Conservation (phyloP, 2,329 filamentous ascomycete genomes). For the Fusarium aywerte region DNA sequence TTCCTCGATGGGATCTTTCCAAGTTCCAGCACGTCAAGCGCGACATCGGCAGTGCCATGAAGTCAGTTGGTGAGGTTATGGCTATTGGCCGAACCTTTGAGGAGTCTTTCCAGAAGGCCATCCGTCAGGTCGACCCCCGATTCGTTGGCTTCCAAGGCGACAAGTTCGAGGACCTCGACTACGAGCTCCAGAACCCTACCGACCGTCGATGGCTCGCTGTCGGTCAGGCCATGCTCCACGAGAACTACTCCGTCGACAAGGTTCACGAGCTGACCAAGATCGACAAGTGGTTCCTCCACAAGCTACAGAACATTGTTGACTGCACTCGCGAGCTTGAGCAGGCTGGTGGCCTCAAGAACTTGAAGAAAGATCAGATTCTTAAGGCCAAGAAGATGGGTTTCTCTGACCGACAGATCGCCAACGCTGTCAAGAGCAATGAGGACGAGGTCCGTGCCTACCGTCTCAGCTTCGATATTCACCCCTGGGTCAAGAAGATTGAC, state of each 20-base stretch:
- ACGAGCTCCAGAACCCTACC: constrained; percentile 89
- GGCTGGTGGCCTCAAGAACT: constrained; percentile 80
- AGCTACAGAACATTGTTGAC: constrained; percentile 96
- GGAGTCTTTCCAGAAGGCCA: constrained; percentile 98
- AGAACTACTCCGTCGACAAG: constrained; percentile 91
- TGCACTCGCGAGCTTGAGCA: constrained; percentile 87
- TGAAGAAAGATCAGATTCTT: constrained; percentile 88
- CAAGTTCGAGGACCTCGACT: constrained; percentile 92
- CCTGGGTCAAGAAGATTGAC: constrained; percentile 99
- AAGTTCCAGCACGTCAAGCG: constrained; percentile 99
- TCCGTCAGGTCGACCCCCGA: constrained; percentile 92
- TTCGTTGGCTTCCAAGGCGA: constrained; percentile 95
- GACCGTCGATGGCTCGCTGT: constrained; percentile 98
- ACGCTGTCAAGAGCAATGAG: constrained; percentile 85
- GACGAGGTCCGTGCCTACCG: constrained; percentile 88
- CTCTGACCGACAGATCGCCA: constrained; percentile 94
- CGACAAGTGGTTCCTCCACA: constrained; percentile 99
- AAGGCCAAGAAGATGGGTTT: constrained; percentile 98
- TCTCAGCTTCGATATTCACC: constrained; percentile 86
- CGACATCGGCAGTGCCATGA: constrained; percentile 98
- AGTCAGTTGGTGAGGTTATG: constrained; percentile 99
- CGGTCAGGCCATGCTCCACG: constrained; percentile 96
- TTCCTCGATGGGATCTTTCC: constrained; percentile 96
- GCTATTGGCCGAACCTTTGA: constrained; percentile 98
- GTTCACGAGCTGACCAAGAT: constrained; percentile 97